Percentiles rank a stretch among this genome's conserved stretches.
Evolutionary conservation across 176 grass and related monocot genomes (phyloP).

Genomic region (Typha latifolia): DNA sequence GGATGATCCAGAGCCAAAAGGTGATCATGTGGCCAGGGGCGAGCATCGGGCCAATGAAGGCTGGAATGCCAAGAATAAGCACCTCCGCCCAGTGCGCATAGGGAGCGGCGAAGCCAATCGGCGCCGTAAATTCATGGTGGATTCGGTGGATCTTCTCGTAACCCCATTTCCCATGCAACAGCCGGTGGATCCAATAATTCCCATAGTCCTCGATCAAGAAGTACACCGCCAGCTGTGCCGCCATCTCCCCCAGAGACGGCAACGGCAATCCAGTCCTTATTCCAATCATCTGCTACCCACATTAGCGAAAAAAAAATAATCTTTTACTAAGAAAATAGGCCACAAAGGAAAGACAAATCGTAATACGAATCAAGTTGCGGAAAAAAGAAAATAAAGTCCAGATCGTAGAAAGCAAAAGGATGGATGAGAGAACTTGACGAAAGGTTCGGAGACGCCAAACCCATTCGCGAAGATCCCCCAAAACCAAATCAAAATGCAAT

Average conservation of each 20-base stretch:
- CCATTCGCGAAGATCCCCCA: too few relatives aligned
- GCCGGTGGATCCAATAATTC: conserved; percentile 84
- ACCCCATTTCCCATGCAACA: conserved; percentile 73
- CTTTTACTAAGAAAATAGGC: too few relatives aligned
- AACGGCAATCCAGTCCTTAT: conserved; percentile 58
- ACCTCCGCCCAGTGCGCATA: conserved; percentile 95
- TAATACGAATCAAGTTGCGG: too few relatives aligned
- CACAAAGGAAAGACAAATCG: too few relatives aligned
- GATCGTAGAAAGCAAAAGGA: too few relatives aligned
- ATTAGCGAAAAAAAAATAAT: neutral
- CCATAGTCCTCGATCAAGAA: conserved; percentile 90
- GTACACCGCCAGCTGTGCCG: conserved; percentile 53
- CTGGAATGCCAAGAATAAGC: conserved; percentile 66
- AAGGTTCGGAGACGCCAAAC: too few relatives aligned
- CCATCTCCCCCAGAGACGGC: conserved; percentile 66
- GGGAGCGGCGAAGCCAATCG: conserved; percentile 75
- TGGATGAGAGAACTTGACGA: too few relatives aligned
- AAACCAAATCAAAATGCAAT: too few relatives aligned
- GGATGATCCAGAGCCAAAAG: conserved; percentile 74
- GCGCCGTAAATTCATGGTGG: conserved; percentile 83
- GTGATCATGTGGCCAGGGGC: conserved; percentile 87
- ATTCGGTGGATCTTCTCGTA: conserved; percentile 78
- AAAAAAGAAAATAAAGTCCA: too few relatives aligned
- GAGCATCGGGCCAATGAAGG: conserved; percentile 59
- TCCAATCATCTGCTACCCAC: conserved; percentile 50